A percentile compares a stretch with the other conserved stretches of the same genome.
Conservation (phyloP, 345 rosid genomes). For the Salix koriyanagi region DNA sequence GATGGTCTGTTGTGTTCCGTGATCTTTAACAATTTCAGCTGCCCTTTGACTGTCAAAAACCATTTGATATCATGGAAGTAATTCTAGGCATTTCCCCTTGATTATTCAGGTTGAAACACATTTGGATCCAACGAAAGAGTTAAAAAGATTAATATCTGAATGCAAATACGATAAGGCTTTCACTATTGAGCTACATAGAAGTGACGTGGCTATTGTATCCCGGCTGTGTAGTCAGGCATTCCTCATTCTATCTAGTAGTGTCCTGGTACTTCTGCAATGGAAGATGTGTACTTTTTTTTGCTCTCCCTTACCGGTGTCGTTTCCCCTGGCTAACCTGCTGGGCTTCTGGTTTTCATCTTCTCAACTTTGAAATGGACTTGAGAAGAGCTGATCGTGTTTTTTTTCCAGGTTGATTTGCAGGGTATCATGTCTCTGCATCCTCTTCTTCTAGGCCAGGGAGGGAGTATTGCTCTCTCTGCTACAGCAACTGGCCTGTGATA, state of each 20-base stretch:
- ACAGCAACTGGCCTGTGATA: constrained; percentile 79
- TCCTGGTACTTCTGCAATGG: background rate
- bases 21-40: background rate
- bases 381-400: background rate
- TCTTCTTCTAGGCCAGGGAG: constrained; percentile 82
- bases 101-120: constrained; percentile 55
- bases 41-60: background rate
- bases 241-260: background rate
- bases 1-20: constrained; percentile 39
- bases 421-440: constrained; percentile 51
- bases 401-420: constrained; percentile 57
- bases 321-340: background rate
- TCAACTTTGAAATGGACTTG: background rate
- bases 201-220: constrained; percentile 71
- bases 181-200: constrained; percentile 66
- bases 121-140: constrained; percentile 69
- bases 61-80: background rate
- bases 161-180: constrained; percentile 79
- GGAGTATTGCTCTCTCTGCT: constrained; percentile 78
- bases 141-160: constrained; percentile 60
- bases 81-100: background rate
- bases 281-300: background rate
- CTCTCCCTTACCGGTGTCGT: background rate
- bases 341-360: background rate
- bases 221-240: constrained; percentile 90